A percentile compares a stretch with the other conserved stretches of the same genome.
These are phyloP conservation scores for Eimeria maxima DNA, from an alignment of 169 alveolate genomes.

Conservation along the genomic window DNA sequence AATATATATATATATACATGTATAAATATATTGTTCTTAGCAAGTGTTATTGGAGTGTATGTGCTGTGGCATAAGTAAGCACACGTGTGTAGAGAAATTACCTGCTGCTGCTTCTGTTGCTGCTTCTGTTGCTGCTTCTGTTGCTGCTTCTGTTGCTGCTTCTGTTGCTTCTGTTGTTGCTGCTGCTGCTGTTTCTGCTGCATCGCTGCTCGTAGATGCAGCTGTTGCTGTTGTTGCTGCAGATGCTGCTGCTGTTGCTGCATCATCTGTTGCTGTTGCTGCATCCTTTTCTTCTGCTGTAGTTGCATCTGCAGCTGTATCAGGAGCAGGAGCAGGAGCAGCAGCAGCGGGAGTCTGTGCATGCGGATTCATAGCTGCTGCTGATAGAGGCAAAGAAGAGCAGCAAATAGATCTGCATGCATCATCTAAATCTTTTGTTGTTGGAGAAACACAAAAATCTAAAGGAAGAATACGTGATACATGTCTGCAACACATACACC, in stretches of 20 bases:
- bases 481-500: not conserved
- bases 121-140: not conserved
- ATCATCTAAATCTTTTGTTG: not conserved
- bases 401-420: not conserved
- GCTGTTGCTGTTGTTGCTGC: not conserved
- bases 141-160: not conserved
- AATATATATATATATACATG: not conserved
- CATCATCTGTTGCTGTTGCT: not conserved
- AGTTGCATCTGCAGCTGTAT: not conserved
- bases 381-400: constrained; percentile 5
- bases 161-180: not conserved
- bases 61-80: not conserved
- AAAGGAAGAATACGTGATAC: constrained; percentile 34
- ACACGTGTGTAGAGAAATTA: not conserved
- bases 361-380: not conserved
- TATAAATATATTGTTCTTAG: not conserved
- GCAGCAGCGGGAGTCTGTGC: not conserved
- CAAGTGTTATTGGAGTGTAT: not conserved
- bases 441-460: constrained; percentile 7
- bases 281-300: not conserved
- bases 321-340: constrained; percentile 19
- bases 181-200: not conserved
- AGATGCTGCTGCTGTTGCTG: not conserved
- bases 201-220: no score
- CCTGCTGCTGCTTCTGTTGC: not conserved